Conservation (phyloP, 345 rosid genomes). For the Clarkia xantiana region DNA sequence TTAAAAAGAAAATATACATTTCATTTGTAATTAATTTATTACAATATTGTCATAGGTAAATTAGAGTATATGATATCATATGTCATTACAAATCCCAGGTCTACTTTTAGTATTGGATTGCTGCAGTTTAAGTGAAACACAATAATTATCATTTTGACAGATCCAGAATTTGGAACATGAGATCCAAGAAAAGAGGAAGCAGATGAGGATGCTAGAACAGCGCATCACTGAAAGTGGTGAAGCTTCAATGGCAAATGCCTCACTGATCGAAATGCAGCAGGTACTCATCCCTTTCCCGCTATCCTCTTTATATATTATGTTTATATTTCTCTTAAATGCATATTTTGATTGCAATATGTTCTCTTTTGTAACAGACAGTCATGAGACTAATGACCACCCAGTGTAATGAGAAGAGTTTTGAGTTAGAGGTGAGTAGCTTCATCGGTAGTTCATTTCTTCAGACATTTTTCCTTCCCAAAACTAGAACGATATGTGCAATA, state of each 20-base stretch:
- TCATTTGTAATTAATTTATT: no score
- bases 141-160: conserved; percentile 15
- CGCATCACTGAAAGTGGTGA: conserved; percentile 83
- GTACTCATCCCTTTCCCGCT: conserved; percentile 18
- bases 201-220: conserved; percentile 75
- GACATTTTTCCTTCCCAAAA: background rate
- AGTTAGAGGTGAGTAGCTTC: conserved; percentile 57
- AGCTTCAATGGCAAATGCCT: conserved; percentile 85
- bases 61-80: no score
- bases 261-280: conserved; percentile 94
- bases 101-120: no score
- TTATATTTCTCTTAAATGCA: background rate
- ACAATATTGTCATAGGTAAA: no score
- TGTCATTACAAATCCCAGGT: no score
- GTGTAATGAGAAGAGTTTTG: conserved; percentile 91
- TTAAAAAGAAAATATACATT: no score
- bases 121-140: no score
- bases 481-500: background rate
- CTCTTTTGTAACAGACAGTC: conserved; percentile 51
- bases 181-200: conserved; percentile 83
- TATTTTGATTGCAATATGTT: conserved; percentile 7
- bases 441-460: background rate
- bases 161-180: conserved; percentile 72
- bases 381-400: conserved; percentile 83
- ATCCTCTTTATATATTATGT: conserved; percentile 3